Evolutionary conservation across 169 alveolate species (phyloP).

Genomic region (Plasmodium blacklocki): DNA sequence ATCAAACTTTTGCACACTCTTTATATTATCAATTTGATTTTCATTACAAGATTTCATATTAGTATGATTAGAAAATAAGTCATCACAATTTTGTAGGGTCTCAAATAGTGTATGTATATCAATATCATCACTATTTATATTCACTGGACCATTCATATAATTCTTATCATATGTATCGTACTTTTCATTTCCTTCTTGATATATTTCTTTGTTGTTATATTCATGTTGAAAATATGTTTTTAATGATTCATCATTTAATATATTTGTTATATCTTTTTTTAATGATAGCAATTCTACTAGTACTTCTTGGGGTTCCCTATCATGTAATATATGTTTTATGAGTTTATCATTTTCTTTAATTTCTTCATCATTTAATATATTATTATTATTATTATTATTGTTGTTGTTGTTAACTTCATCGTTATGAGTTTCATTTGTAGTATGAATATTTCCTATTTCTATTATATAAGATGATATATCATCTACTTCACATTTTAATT

Average conservation of each 20-base stretch:
- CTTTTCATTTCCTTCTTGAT: not conserved
- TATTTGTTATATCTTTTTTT: conserved; percentile 55
- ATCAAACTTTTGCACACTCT: not conserved
- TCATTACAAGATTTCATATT: not conserved
- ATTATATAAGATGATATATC: conserved; percentile 46
- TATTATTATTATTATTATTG: not conserved
- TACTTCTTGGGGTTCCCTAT: conserved; percentile 65
- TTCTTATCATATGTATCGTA: not conserved
- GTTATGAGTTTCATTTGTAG: not conserved
- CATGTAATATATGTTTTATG: conserved; percentile 56
- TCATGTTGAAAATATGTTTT: too few relatives aligned
- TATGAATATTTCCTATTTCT: conserved; percentile 22
- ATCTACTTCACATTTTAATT: conserved; percentile 72
- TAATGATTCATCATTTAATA: conserved; percentile 44
- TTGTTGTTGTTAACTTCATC: not conserved
- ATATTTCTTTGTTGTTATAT: conserved; percentile 9
- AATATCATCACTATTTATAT: conserved; percentile 3
- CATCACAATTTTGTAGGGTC: too few relatives aligned
- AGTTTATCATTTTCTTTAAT: conserved; percentile 64
- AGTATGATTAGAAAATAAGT: too few relatives aligned
- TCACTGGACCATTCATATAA: not conserved
- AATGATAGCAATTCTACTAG: conserved; percentile 54
- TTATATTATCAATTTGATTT: conserved; percentile 4
- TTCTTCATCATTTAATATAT: conserved; percentile 30
- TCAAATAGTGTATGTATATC: not conserved